These are phyloP conservation scores for Aureobasidium sp. DNA, from an alignment of 2,329 filamentous ascomycete genomes.

Conservation along the genomic window DNA sequence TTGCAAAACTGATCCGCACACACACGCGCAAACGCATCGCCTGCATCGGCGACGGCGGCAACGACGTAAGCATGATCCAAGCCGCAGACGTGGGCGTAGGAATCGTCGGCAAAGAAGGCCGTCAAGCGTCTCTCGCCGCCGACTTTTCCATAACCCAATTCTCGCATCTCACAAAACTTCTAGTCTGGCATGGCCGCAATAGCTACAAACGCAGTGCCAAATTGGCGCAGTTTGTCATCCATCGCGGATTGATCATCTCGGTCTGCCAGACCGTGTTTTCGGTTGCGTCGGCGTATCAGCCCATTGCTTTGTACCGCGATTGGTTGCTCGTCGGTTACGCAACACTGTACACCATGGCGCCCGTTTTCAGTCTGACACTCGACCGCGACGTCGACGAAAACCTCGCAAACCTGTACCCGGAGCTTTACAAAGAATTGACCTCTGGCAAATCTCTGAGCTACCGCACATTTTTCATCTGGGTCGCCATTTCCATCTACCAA, in stretches of 20 bases:
- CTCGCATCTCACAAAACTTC: slow-evolving; percentile 84
- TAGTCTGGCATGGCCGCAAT: slow-evolving; percentile 99
- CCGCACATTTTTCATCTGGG: slow-evolving; percentile 94
- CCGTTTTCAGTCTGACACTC: slow-evolving; percentile 87
- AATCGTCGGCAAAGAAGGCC: slow-evolving; percentile 95
- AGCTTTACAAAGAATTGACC: slow-evolving; percentile 96
- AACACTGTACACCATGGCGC: slow-evolving; percentile 88
- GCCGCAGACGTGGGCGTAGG: slow-evolving; percentile 95
- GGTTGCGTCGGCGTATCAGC: slow-evolving; percentile 86
- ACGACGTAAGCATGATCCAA: slow-evolving; percentile 99
- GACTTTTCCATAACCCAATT: slow-evolving; percentile 98
- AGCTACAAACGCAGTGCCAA: slow-evolving; percentile 95
- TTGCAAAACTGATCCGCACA: slow-evolving; percentile 81
- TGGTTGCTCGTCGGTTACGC: slow-evolving; percentile 97
- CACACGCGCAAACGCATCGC: slow-evolving; percentile 93
- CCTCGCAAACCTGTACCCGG: slow-evolving; percentile 88
- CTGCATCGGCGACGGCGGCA: slow-evolving; percentile 96
- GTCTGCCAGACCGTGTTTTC: slow-evolving; percentile 98
- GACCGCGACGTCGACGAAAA: slow-evolving; percentile 94
- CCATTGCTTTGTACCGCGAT: slow-evolving; percentile 88
- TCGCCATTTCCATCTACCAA: slow-evolving; percentile 90
- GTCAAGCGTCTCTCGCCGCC: slow-evolving; percentile 87
- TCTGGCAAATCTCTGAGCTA: slow-evolving; percentile 80
- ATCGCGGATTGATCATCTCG: slow-evolving; percentile 87
- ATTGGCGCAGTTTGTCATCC: slow-evolving; percentile 95